Evolutionary conservation across 768 basidiomycete genomes (phyloP), one percentile per base, ranked within the genome.

Genomic region (Candolleomyces eurysporus): DNA sequence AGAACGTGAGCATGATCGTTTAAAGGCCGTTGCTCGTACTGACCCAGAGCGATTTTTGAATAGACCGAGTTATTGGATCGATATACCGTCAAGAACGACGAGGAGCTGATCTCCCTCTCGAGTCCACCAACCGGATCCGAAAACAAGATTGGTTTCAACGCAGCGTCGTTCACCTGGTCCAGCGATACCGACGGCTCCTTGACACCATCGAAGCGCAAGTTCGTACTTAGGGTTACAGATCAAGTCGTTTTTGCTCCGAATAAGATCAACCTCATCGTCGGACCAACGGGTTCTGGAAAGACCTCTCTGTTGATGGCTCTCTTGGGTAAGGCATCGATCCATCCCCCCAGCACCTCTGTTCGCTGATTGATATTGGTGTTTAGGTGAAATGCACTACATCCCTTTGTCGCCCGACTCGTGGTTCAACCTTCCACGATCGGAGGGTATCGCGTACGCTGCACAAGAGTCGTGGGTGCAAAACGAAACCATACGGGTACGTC

Each of bases 391-490:
- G 84, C 87, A 88, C 67, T 84, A 82, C 62, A 69, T 80, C n/a
- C 81, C 82, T 5, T 72, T 73, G 21, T 73, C 75, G 14, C 78
- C 82, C 3, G 78, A 79, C 43, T 83, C 87, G 0, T 88, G 83
- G 79, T 88, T 79, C 72, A 83, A 83, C 63, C 79, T 92, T 5
- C 90, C 90, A 32, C 77, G 89, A 10, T 72, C 72, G 5, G 79
- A 78, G 2, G 89, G 90, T 9, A 80, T 94, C 30, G 85, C 89
- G 4, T 92, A 90, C 69, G 87, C 88, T 5, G 86, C 88, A 1
- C 91, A 93, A 69, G 89, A 91, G 69, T 84, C 88, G 1, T 94
- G 90, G 90, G 85, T 92, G 13, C 81, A 87, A 71, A 92, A 90
- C 63, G 89, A 88, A 64, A 90, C 88, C 0, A 88, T 90, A 61